Evolutionary conservation across 371 early-diverging fungal genomes (phyloP).

Genomic region (Mortierella sp.): DNA sequence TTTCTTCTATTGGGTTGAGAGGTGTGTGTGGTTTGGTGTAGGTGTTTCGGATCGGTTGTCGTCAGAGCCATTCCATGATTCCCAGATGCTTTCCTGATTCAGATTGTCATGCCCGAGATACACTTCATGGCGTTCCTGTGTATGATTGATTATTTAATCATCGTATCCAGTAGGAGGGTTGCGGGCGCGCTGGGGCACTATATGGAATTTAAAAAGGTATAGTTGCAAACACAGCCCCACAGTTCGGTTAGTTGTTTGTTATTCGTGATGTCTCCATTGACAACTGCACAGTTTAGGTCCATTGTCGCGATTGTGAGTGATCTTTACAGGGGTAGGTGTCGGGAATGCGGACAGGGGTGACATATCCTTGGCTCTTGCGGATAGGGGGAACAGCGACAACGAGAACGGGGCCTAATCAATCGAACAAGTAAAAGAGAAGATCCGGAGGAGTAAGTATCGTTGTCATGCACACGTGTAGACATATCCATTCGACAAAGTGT

Average conservation of each 20-base stretch:
- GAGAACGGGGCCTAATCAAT: slow-evolving; percentile 42
- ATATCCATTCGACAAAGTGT: neutral
- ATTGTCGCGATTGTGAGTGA: neutral
- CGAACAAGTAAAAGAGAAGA: neutral
- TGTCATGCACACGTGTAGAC: neutral
- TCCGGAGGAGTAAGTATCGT: neutral
- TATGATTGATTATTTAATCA: slow-evolving; percentile 25
- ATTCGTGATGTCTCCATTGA: neutral
- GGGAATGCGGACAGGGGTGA: slow-evolving; percentile 49
- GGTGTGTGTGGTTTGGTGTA: neutral
- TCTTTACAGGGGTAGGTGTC: slow-evolving; percentile 52
- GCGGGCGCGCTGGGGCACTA: slow-evolving; percentile 58
- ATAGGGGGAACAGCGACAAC: slow-evolving; percentile 51
- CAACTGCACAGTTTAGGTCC: neutral
- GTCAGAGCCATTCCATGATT: neutral
- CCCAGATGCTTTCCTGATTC: neutral
- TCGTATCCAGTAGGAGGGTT: slow-evolving; percentile 58
- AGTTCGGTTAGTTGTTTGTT: neutral
- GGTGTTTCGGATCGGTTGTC: neutral
- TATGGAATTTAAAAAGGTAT: neutral
- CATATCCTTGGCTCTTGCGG: slow-evolving; percentile 53
- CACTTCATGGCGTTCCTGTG: neutral
- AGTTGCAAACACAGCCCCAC: neutral
- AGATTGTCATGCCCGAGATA: neutral
- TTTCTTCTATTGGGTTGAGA: slow-evolving; percentile 5